Evolutionary conservation across 805 yeast species (phyloP).

Genomic region (Metschnikowia lachancei): DNA sequence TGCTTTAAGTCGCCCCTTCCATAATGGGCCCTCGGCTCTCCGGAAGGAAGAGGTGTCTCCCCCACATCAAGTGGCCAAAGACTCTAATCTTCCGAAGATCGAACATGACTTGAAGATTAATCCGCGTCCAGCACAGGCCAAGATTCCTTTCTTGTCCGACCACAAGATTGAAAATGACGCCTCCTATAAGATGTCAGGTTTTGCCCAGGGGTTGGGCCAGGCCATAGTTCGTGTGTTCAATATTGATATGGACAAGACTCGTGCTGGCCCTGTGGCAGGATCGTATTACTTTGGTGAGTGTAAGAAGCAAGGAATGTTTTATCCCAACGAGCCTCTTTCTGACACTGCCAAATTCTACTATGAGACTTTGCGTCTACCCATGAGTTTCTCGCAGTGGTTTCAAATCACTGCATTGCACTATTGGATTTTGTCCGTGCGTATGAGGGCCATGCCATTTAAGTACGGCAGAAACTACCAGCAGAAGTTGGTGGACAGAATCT

Average conservation of each 20-base stretch:
- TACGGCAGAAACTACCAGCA: constrained; percentile 89
- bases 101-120: constrained; percentile 31
- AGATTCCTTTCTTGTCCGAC: constrained; percentile 40
- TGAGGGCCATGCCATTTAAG: constrained; percentile 94
- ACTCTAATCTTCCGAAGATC: constrained; percentile 39
- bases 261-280: constrained; percentile 95
- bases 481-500: constrained; percentile 82
- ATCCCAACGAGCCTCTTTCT: constrained; percentile 67
- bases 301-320: constrained; percentile 77
- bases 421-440: constrained; percentile 91
- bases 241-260: constrained; percentile 85
- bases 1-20: constrained; percentile 9
- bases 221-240: constrained; percentile 56
- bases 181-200: constrained; percentile 34
- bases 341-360: constrained; percentile 81
- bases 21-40: constrained; percentile 16
- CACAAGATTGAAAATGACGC: constrained; percentile 38
- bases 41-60: constrained; percentile 27
- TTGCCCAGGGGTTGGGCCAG: constrained; percentile 57
- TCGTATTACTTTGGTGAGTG: constrained; percentile 82
- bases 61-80: constrained; percentile 38
- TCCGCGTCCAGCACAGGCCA: constrained; percentile 36
- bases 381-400: constrained; percentile 93
- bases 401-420: constrained; percentile 87
- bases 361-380: constrained; percentile 75